Evolutionary conservation across 1,284 basidiomycete species (phyloP).

Genomic region (Leccinum pachyderme): DNA sequence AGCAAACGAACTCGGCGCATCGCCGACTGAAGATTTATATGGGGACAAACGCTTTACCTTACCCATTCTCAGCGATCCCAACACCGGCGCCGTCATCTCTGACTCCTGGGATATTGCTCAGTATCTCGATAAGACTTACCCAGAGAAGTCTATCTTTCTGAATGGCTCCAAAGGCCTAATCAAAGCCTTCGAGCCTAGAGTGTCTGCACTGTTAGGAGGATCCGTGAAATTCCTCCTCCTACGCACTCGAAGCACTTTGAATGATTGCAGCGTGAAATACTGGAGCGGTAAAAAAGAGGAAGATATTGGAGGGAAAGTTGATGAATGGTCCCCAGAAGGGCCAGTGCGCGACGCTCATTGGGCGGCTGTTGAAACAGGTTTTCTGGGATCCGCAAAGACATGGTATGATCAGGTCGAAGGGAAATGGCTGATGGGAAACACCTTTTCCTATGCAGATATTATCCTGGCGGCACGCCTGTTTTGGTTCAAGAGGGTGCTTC

Average conservation of each 20-base stretch:
- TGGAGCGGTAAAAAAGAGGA: not conserved
- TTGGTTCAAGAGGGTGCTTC: slow-evolving; percentile 21
- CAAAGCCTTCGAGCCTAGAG: not conserved
- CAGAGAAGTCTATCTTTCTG: not conserved
- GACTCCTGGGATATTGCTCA: slow-evolving; percentile 18
- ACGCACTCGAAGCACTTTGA: not conserved
- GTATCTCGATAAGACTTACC: not conserved
- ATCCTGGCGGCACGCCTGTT: not conserved
- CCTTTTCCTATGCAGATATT: not conserved
- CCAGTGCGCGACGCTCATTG: not conserved
- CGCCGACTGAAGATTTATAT: slow-evolving; percentile 10
- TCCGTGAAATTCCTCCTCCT: not conserved
- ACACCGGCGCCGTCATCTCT: slow-evolving; percentile 33
- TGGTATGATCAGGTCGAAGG: not conserved
- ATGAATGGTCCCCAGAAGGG: not conserved
- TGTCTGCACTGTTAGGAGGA: not conserved
- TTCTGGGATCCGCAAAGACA: not conserved
- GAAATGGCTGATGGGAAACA: not conserved
- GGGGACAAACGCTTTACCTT: slow-evolving; percentile 29
- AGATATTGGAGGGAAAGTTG: not conserved
- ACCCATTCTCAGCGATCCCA: slow-evolving; percentile 35
- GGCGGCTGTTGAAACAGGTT: not conserved
- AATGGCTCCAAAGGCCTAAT: not conserved
- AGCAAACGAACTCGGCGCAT: slow-evolving; percentile 29
- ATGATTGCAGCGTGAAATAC: not conserved